phyloP scores from a whole-genome alignment of 495 filamentous ascomycete genomes.

The Neurospora sp. region DNA sequence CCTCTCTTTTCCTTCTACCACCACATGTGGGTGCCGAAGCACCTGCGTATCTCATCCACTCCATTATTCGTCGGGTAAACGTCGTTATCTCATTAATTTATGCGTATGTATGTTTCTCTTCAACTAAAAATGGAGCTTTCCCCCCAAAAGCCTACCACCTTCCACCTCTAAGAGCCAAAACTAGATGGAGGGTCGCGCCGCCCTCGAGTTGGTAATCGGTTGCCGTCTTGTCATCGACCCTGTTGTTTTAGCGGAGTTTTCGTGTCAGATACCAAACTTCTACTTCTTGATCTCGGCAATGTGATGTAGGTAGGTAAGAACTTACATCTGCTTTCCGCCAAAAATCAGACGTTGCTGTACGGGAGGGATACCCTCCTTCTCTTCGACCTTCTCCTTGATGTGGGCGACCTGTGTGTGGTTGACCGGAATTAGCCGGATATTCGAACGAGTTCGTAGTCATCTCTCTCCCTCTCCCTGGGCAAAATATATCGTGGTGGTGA shows the following conservation, averaged over 20 bases:
- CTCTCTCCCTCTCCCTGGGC: not conserved
- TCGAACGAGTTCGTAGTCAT: not conserved
- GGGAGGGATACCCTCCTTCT: constrained; percentile 96
- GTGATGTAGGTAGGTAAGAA: constrained; percentile 1
- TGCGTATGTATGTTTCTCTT: not conserved
- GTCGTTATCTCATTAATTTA: not conserved
- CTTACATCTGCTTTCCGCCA: constrained; percentile 95
- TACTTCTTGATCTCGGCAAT: not conserved
- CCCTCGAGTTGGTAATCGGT: constrained; percentile 82
- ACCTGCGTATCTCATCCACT: not conserved
- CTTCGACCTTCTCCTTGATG: constrained; percentile 97
- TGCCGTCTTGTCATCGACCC: constrained; percentile 85
- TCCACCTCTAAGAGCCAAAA: constrained; percentile 85
- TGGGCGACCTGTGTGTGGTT: constrained; percentile 57
- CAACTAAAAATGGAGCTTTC: not conserved
- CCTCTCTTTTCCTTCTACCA: not conserved
- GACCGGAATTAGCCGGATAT: not conserved
- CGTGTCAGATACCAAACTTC: not conserved
- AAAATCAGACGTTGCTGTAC: constrained; percentile 95
- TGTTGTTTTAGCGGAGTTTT: constrained; percentile 20
- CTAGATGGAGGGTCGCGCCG: constrained; percentile 88
- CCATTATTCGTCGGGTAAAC: not conserved
- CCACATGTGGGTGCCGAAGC: not conserved
- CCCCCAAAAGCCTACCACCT: not conserved
- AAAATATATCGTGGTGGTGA: not conserved